Evolutionary conservation across 768 basidiomycete genomes (phyloP).

Genomic region (Nidularia pulvinata): DNA sequence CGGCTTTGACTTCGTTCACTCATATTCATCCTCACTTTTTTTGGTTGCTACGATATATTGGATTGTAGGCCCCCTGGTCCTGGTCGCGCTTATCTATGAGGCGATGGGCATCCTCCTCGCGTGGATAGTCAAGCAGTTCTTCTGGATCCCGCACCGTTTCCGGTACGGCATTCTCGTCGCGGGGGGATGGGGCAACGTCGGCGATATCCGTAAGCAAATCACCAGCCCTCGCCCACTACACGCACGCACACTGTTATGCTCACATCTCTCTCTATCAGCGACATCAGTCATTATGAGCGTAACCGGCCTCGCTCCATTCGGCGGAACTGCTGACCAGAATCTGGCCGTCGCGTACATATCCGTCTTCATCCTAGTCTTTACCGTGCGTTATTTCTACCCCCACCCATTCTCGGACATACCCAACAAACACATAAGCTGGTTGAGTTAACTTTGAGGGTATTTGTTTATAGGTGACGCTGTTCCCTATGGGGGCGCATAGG

Average conservation of each 20-base stretch:
- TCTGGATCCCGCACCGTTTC: constrained; percentile 81
- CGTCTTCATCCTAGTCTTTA: constrained; percentile 58
- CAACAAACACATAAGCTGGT: too few relatives aligned
- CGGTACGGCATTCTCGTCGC: constrained; percentile 70
- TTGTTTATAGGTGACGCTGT: constrained; percentile 54
- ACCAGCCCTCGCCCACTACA: neutral
- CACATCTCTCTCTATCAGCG: constrained; percentile 33
- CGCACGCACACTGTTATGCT: neutral
- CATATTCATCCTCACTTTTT: neutral
- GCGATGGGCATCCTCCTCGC: constrained; percentile 51
- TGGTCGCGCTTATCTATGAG: constrained; percentile 64
- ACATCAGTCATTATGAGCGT: constrained; percentile 67
- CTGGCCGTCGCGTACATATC: constrained; percentile 70
- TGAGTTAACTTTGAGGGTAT: too few relatives aligned
- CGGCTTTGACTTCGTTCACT: too few relatives aligned
- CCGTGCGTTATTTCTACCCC: constrained; percentile 31
- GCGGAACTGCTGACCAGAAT: constrained; percentile 52
- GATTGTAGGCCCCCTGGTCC: constrained; percentile 56
- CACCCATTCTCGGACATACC: too few relatives aligned
- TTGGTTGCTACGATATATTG: too few relatives aligned
- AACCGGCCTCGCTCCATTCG: constrained; percentile 61
- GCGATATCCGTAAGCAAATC: constrained; percentile 61
- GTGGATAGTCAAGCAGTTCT: constrained; percentile 56
- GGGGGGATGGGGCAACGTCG: constrained; percentile 69
- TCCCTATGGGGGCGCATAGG: constrained; percentile 58